Conservation (phyloP, 768 basidiomycete genomes). For the Clathrus columnatus region DNA sequence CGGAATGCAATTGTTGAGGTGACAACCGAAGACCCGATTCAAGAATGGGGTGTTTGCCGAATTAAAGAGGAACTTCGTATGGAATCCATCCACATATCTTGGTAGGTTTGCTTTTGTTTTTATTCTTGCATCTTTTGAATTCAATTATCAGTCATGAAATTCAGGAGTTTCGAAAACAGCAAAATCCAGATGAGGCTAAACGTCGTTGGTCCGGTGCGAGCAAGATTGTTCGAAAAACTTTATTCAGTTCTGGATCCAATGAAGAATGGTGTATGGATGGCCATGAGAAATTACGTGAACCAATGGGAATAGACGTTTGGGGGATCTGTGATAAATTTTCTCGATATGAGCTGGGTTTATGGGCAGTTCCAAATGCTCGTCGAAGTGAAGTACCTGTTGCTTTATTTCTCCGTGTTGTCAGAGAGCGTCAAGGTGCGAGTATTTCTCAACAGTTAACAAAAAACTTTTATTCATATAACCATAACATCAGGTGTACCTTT, state of each 20-base stretch:
- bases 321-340: background rate
- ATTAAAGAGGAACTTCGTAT: background rate
- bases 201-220: background rate
- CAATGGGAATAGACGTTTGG: background rate
- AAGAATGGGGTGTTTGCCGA: background rate
- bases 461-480: no score
- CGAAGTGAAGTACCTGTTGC: background rate
- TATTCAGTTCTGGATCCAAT: background rate
- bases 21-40: background rate
- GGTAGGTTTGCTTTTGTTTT: background rate
- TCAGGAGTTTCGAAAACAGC: background rate
- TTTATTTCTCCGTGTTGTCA: background rate
- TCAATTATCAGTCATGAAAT: background rate
- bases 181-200: background rate
- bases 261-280: background rate
- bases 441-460: no score
- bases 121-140: background rate
- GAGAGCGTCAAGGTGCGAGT: background rate
- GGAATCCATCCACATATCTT: background rate
- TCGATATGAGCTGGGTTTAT: background rate
- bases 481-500: no score
- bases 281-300: background rate
- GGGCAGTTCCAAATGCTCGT: background rate
- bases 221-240: background rate
- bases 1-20: background rate